Conservation (phyloP, 208 protist genomes). For the Wallacemonas sp. region DNA sequence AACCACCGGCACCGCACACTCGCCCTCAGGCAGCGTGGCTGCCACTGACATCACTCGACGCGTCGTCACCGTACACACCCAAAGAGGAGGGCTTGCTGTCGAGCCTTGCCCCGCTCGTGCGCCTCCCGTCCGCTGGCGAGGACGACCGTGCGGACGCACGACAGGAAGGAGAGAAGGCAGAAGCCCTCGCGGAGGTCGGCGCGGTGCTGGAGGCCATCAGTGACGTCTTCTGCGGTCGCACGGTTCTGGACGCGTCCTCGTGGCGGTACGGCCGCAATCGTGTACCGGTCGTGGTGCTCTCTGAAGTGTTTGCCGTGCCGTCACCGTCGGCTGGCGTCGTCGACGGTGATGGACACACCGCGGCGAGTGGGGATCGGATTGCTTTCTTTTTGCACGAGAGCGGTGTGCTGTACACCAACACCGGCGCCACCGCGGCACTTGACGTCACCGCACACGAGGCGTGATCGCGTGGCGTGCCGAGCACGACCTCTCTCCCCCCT, state of each 20-base stretch:
- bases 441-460: slow-evolving; percentile 16
- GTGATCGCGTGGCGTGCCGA: too few relatives aligned
- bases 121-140: not conserved
- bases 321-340: not conserved
- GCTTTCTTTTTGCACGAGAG: slow-evolving; percentile 41
- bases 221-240: slow-evolving; percentile 39
- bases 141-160: not conserved
- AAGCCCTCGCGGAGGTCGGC: slow-evolving; percentile 40
- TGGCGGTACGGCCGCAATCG: slow-evolving; percentile 75
- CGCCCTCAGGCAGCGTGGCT: too few relatives aligned
- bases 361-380: not conserved
- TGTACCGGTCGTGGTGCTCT: slow-evolving; percentile 38
- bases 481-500: too few relatives aligned
- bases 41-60: too few relatives aligned
- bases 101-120: not conserved
- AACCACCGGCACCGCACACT: too few relatives aligned
- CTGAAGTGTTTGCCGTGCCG: slow-evolving; percentile 20
- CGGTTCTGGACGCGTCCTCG: slow-evolving; percentile 26
- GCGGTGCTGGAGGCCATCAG: slow-evolving; percentile 42
- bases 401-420: slow-evolving; percentile 33
- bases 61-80: not conserved
- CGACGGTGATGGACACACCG: not conserved
- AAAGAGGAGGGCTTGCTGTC: not conserved
- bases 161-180: too few relatives aligned
- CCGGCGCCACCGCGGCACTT: slow-evolving; percentile 26